A percentile compares a stretch with the other conserved stretches of the same genome.
These are phyloP conservation scores for Climacium dendroides DNA, from an alignment of 225 moss, liverwort and hornwort species.

Conservation along the genomic window DNA sequence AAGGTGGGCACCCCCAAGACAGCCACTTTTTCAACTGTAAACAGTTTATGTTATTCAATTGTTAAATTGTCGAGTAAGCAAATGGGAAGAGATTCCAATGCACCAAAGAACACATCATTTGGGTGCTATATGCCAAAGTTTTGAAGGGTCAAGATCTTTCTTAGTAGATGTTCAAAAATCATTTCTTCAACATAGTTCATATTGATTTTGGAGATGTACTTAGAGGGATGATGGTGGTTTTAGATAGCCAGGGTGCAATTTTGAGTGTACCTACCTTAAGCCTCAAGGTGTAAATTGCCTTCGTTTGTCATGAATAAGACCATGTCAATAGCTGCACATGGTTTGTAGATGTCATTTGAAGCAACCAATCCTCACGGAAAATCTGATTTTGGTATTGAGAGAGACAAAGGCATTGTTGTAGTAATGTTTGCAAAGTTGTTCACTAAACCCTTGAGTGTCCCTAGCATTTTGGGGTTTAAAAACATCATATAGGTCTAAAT, in stretches of 20 bases:
- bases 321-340: rapidly evolving
- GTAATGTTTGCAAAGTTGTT: background rate
- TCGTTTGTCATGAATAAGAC: background rate
- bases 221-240: rapidly evolving
- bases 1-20: background rate
- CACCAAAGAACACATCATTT: background rate
- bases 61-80: background rate
- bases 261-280: no score
- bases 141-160: background rate
- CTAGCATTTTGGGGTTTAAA: no score
- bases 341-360: background rate
- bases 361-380: rapidly evolving
- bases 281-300: background rate
- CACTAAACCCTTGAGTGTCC: background rate
- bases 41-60: background rate
- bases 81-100: background rate
- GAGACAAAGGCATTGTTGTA: background rate
- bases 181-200: background rate
- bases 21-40: background rate
- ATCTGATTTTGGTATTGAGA: background rate
- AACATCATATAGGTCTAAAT: no score
- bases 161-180: background rate
- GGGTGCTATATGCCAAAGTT: background rate
- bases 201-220: no score
- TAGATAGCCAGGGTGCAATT: background rate